phyloP scores from a whole-genome alignment of 306 rosid genomes.

The Quercus alba region DNA sequence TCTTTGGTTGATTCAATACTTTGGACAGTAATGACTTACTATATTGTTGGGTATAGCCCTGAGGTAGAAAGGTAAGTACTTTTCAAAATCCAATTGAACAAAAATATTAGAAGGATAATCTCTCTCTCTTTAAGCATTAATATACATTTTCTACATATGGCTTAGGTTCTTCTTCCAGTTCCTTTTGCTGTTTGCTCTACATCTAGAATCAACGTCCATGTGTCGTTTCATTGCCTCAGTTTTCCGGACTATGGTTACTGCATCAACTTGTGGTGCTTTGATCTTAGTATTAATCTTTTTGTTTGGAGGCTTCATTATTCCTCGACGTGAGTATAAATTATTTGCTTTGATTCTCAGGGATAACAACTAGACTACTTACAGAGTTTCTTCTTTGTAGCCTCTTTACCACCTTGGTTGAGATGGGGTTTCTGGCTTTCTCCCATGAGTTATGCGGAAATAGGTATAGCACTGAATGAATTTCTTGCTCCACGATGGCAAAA shows the following conservation, averaged over 20 bases:
- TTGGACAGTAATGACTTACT: constrained; percentile 58
- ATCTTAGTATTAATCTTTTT: constrained; percentile 42
- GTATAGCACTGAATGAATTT: constrained; percentile 53
- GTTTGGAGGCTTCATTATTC: constrained; percentile 66
- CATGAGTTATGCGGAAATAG: constrained; percentile 57
- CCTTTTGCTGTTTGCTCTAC: constrained; percentile 47
- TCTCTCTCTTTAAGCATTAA: constrained; percentile 13
- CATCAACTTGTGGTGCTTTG: constrained; percentile 46
- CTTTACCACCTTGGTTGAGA: constrained; percentile 53
- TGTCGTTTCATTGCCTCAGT: constrained; percentile 52
- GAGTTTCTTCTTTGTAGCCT: constrained; percentile 43
- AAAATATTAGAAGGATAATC: not conserved
- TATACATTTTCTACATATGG: constrained; percentile 1
- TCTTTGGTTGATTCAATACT: constrained; percentile 49
- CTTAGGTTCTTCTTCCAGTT: constrained; percentile 51
- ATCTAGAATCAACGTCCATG: constrained; percentile 53
- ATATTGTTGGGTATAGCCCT: constrained; percentile 62
- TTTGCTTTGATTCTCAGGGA: not conserved
- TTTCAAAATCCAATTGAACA: not conserved
- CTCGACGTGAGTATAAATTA: constrained; percentile 35
- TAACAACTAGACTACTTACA: constrained; percentile 11
- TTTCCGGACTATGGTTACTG: constrained; percentile 49
- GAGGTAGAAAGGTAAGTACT: constrained; percentile 44
- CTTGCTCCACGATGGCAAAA: constrained; percentile 63
- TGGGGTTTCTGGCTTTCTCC: constrained; percentile 70